Percentiles rank a stretch among this genome's conserved stretches.
Evolutionary conservation across 129 eudicot genomes (phyloP).

Genomic region (Ambrosia artemisiifolia): DNA sequence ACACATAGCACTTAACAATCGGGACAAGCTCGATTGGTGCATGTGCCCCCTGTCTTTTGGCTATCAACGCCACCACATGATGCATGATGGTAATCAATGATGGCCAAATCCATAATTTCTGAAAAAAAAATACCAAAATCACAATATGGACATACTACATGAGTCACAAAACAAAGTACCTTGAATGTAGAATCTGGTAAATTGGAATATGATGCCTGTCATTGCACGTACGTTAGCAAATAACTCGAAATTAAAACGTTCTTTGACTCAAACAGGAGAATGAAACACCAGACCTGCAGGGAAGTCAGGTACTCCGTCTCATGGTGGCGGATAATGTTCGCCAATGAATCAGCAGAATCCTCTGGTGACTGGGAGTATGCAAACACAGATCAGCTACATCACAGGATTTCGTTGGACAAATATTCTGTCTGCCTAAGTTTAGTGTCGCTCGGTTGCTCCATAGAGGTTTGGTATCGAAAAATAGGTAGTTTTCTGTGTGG

Average conservation of each 20-base stretch:
- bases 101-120: too few species aligned
- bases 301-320: slow-evolving; percentile 88
- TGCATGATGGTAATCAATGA: too few species aligned
- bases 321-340: slow-evolving; percentile 76
- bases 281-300: slow-evolving; percentile 59
- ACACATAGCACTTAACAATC: too few species aligned
- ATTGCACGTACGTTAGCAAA: slow-evolving; percentile 32
- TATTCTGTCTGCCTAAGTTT: slow-evolving; percentile 2
- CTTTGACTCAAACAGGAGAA: not conserved
- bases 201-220: slow-evolving; percentile 80
- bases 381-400: slow-evolving; percentile 26
- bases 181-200: slow-evolving; percentile 95
- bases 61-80: too few species aligned
- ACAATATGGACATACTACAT: too few species aligned
- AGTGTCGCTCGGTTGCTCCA: not conserved
- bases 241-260: not conserved
- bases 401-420: slow-evolving; percentile 2
- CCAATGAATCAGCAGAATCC: slow-evolving; percentile 74
- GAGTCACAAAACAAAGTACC: slow-evolving; percentile 40
- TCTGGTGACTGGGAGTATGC: slow-evolving; percentile 65
- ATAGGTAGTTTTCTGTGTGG: not conserved
- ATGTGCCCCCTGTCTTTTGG: too few species aligned
- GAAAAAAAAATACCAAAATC: too few species aligned
- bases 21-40: too few species aligned
- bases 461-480: not conserved